phyloP scores from a whole-genome alignment of 2,329 filamentous ascomycete species.

The Ophioceras dolichostomum region DNA sequence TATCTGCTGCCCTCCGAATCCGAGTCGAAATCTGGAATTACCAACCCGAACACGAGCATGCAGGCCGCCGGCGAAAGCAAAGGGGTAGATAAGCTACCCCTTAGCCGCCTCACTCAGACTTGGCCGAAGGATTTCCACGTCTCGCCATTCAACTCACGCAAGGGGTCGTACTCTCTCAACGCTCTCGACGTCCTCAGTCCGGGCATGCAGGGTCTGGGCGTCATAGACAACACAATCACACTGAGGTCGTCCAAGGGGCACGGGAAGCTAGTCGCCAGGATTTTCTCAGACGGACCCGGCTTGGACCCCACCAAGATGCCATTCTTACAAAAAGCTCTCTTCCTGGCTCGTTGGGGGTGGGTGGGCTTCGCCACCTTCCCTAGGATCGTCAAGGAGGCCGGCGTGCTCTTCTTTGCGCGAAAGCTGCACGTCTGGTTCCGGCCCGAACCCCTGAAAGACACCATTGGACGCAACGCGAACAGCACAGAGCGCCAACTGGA shows the following conservation, averaged over 20 bases:
- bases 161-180: conserved; percentile 38
- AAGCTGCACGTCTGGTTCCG: conserved; percentile 52
- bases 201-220: conserved; percentile 21
- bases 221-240: conserved; percentile 47
- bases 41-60: neutral
- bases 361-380: conserved; percentile 54
- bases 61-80: neutral
- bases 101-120: conserved; percentile 28
- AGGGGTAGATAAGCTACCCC: neutral
- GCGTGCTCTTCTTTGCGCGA: conserved; percentile 39
- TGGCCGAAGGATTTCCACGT: conserved; percentile 68
- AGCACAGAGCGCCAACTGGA: conserved; percentile 34
- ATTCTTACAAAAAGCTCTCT: conserved; percentile 25
- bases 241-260: conserved; percentile 47
- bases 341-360: conserved; percentile 52
- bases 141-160: conserved; percentile 58
- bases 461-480: conserved; percentile 40
- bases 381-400: conserved; percentile 50
- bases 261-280: conserved; percentile 47
- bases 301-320: conserved; percentile 36
- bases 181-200: conserved; percentile 34
- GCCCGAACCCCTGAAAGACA: conserved; percentile 47
- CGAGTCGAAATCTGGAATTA: neutral
- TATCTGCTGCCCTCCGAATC: conserved; percentile 28
- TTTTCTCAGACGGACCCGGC: conserved; percentile 39